These are phyloP conservation scores for Sporisorium graminicola DNA, from an alignment of 1,284 basidiomycete species.

Conservation along the genomic window DNA sequence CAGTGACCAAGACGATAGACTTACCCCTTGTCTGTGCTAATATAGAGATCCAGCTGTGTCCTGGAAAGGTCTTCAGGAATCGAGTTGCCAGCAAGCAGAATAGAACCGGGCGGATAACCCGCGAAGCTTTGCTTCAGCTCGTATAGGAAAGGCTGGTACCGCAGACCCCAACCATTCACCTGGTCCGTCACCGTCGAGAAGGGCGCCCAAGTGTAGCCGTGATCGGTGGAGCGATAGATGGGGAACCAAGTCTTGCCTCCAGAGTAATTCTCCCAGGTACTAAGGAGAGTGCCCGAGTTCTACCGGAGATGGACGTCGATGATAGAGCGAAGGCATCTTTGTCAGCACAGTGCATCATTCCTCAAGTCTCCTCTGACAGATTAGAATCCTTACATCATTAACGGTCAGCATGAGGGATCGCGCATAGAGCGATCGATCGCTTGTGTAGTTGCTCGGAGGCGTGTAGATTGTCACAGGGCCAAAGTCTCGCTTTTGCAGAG, in stretches of 20 bases:
- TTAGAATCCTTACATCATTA: conserved; percentile 22
- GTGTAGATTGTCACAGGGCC: conserved; percentile 41
- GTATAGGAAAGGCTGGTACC: conserved; percentile 69
- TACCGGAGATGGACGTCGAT: too few species aligned
- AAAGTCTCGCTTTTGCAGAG: conserved; percentile 35
- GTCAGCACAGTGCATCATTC: too few species aligned
- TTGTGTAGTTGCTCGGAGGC: conserved; percentile 34
- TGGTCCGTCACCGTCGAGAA: conserved; percentile 31
- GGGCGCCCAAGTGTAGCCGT: conserved; percentile 38
- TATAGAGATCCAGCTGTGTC: conserved; percentile 70
- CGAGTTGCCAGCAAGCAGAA: conserved; percentile 64
- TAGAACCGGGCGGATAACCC: conserved; percentile 64
- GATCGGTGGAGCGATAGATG: conserved; percentile 44
- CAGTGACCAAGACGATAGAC: too few species aligned
- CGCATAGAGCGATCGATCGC: conserved; percentile 36
- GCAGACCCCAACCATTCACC: conserved; percentile 67
- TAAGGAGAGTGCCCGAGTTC: conserved; percentile 33
- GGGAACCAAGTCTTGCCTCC: conserved; percentile 35
- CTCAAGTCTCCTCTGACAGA: too few species aligned
- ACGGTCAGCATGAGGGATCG: conserved; percentile 39
- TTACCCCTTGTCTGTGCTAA: conserved; percentile 63
- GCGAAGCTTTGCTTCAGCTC: conserved; percentile 62
- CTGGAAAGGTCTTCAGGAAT: conserved; percentile 58
- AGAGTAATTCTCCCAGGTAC: conserved; percentile 45
- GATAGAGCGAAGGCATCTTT: too few species aligned